These are phyloP conservation scores for Aspergillus sergii DNA, from an alignment of 2,329 filamentous ascomycete species.

Conservation along the genomic window DNA sequence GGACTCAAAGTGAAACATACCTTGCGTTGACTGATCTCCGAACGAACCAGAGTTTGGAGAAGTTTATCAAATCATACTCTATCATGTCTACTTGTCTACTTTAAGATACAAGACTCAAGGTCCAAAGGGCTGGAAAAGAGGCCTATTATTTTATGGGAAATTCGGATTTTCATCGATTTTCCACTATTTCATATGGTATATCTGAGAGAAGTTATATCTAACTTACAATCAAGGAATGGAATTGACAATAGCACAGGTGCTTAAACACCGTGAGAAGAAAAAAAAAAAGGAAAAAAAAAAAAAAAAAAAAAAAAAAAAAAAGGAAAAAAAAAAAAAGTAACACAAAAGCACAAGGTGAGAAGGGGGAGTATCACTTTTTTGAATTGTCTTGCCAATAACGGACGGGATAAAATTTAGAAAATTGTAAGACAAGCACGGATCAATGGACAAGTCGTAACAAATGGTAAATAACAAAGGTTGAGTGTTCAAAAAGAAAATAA, in stretches of 20 bases:
- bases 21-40: neutral
- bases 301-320: constrained; percentile 4
- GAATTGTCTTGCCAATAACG: constrained; percentile 13
- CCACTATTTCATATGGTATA: constrained; percentile 8
- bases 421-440: constrained; percentile 18
- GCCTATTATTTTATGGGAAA: neutral
- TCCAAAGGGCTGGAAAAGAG: neutral
- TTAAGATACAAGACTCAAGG: neutral
- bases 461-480: neutral
- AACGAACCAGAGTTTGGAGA: neutral
- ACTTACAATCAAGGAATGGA: constrained; percentile 16
- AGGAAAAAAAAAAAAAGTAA: constrained; percentile 8
- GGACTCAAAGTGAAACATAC: neutral
- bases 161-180: constrained; percentile 1
- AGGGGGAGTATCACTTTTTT: constrained; percentile 27
- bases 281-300: constrained; percentile 7
- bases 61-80: neutral
- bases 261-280: constrained; percentile 5
- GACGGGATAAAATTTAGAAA: constrained; percentile 8
- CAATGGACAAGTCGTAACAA: constrained; percentile 3
- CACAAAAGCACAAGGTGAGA: constrained; percentile 16
- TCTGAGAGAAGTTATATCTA: constrained; percentile 16
- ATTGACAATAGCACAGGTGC: constrained; percentile 8
- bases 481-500: neutral
- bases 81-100: neutral